These are phyloP conservation scores for Lodderomyces beijingensis DNA, from an alignment of 1,139 yeast species.

Conservation along the genomic window DNA sequence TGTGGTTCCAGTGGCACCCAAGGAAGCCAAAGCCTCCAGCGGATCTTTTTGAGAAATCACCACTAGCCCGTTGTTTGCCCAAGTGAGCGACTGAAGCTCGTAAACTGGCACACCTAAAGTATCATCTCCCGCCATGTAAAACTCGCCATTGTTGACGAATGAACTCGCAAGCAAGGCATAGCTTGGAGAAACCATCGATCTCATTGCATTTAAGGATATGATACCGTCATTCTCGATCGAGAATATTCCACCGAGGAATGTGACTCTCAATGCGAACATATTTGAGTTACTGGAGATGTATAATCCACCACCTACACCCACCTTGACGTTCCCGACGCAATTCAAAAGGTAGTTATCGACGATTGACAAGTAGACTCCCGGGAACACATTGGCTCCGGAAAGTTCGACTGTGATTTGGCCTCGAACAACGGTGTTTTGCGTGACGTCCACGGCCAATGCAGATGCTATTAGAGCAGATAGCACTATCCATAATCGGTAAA, in stretches of 20 bases:
- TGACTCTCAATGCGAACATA: slow-evolving; percentile 12
- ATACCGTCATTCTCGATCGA: slow-evolving; percentile 21
- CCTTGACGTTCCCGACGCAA: slow-evolving; percentile 19
- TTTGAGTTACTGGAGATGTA: slow-evolving; percentile 18
- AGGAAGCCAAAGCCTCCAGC: slow-evolving; percentile 16
- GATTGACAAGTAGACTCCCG: slow-evolving; percentile 29
- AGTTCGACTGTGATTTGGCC: slow-evolving; percentile 2
- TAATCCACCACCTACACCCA: slow-evolving; percentile 20
- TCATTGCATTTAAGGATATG: slow-evolving; percentile 20
- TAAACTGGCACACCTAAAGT: slow-evolving; percentile 15
- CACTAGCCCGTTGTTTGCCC: slow-evolving; percentile 26
- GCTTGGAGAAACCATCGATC: slow-evolving; percentile 15
- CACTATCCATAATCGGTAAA: background rate
- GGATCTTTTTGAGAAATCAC: slow-evolving; percentile 20
- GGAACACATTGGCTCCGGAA: slow-evolving; percentile 16
- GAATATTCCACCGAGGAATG: slow-evolving; percentile 11
- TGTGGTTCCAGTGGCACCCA: slow-evolving; percentile 16
- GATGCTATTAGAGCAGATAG: background rate
- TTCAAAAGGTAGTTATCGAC: slow-evolving; percentile 22
- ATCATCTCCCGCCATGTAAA: slow-evolving; percentile 24
- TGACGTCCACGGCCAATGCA: slow-evolving; percentile 1
- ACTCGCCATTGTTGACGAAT: slow-evolving; percentile 26
- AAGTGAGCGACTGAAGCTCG: slow-evolving; percentile 17
- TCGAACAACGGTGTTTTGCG: background rate
- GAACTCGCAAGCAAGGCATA: slow-evolving; percentile 18